phyloP scores from a whole-genome alignment of 2,329 filamentous ascomycete genomes.

The Dactylellina haptotyla region DNA sequence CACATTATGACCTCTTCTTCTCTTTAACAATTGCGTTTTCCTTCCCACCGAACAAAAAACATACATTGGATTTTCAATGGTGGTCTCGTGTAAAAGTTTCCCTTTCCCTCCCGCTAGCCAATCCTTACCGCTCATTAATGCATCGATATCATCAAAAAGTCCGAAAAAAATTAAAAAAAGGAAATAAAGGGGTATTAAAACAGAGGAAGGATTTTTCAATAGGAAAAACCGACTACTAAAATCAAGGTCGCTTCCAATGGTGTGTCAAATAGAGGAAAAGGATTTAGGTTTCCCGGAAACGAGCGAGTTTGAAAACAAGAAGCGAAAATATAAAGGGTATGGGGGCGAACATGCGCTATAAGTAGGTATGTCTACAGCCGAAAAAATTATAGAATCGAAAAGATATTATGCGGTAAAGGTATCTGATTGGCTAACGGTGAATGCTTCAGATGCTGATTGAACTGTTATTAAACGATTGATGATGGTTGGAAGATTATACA shows the following conservation, averaged over 20 bases:
- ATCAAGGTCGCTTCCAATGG: not conserved
- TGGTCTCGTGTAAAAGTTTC: not conserved
- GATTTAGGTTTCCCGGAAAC: not conserved
- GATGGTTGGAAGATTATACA: conserved; percentile 41
- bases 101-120: not conserved
- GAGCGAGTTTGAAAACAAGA: not conserved
- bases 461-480: conserved; percentile 41
- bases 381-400: not conserved
- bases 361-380: conserved; percentile 14
- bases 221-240: no score
- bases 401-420: conserved; percentile 10
- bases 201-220: not conserved
- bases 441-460: not conserved
- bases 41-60: no score
- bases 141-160: conserved; percentile 18
- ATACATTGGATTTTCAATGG: no score
- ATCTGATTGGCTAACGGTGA: not conserved
- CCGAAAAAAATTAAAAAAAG: not conserved
- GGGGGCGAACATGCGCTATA: no score
- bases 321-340: conserved; percentile 8
- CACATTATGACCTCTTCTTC: not conserved
- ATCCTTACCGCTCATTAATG: conserved; percentile 23
- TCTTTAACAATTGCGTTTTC: not conserved
- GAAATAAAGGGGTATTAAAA: conserved; percentile 26
- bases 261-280: not conserved